Percentiles rank a stretch among this genome's conserved stretches.
These are phyloP conservation scores for Pichia occidentalis DNA, from an alignment of 805 yeast species.

Conservation along the genomic window DNA sequence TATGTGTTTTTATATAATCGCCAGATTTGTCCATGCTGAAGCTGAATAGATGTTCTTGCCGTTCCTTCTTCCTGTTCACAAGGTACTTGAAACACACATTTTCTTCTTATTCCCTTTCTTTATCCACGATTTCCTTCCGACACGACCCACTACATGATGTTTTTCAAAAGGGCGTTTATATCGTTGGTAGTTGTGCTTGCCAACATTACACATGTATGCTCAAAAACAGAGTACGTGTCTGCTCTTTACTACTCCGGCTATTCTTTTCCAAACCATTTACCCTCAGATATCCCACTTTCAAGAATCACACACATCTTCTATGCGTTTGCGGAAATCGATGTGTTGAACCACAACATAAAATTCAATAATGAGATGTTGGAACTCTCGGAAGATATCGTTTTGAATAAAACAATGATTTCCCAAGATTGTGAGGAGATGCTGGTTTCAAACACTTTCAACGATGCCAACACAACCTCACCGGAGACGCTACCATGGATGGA, in stretches of 20 bases:
- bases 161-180: too few species aligned
- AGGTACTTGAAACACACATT: too few species aligned
- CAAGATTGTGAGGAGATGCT: conserved; percentile 2
- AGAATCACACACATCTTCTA: conserved; percentile 64
- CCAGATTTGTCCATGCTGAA: too few species aligned
- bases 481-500: conserved; percentile 4
- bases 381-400: conserved; percentile 27
- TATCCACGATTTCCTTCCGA: too few species aligned
- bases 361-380: conserved; percentile 60
- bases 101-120: too few species aligned
- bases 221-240: conserved; percentile 9
- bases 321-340: conserved; percentile 63
- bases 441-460: background rate
- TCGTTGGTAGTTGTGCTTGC: too few species aligned
- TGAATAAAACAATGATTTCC: conserved; percentile 5
- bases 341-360: conserved; percentile 45
- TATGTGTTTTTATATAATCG: too few species aligned
- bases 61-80: too few species aligned
- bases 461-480: background rate
- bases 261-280: conserved; percentile 61
- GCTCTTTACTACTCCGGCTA: conserved; percentile 50
- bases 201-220: too few species aligned
- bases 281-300: conserved; percentile 52
- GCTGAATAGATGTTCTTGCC: too few species aligned
- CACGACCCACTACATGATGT: too few species aligned